phyloP scores from a whole-genome alignment of 352 stramenopile species.

The Phytophthora ohioensis region DNA sequence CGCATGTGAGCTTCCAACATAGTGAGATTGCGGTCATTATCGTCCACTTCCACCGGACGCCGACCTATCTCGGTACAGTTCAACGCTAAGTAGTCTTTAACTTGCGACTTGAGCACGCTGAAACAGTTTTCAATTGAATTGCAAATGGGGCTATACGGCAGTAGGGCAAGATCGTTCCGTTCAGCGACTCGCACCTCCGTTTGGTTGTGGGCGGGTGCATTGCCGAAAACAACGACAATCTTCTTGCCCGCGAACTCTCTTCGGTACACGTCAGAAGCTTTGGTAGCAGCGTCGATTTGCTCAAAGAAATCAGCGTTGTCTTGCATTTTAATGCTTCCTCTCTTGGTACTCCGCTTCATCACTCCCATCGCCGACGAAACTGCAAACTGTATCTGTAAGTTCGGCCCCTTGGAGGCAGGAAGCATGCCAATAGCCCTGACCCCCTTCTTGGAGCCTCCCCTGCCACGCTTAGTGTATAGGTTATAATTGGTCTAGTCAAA shows the following conservation, averaged over 20 bases:
- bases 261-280: not conserved
- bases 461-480: slow-evolving; percentile 11
- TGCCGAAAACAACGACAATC: slow-evolving; percentile 15
- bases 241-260: slow-evolving; percentile 1
- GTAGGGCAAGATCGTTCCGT: slow-evolving; percentile 10
- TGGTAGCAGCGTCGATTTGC: not conserved
- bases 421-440: not conserved
- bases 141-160: slow-evolving; percentile 26
- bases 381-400: slow-evolving; percentile 16
- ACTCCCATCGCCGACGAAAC: not conserved
- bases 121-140: slow-evolving; percentile 28
- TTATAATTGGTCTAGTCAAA: slow-evolving; percentile 30
- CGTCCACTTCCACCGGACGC: too few relatives aligned
- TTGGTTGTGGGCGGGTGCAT: slow-evolving; percentile 5
- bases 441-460: slow-evolving; percentile 1
- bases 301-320: slow-evolving; percentile 17
- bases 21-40: not conserved
- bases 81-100: slow-evolving; percentile 8
- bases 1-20: not conserved
- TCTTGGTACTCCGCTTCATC: not conserved
- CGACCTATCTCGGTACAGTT: not conserved
- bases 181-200: not conserved
- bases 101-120: not conserved
- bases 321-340: slow-evolving; percentile 14
- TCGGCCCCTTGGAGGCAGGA: slow-evolving; percentile 3